phyloP scores from a whole-genome alignment of 2,329 filamentous ascomycete species.

The Gaeumannomyces sp. region DNA sequence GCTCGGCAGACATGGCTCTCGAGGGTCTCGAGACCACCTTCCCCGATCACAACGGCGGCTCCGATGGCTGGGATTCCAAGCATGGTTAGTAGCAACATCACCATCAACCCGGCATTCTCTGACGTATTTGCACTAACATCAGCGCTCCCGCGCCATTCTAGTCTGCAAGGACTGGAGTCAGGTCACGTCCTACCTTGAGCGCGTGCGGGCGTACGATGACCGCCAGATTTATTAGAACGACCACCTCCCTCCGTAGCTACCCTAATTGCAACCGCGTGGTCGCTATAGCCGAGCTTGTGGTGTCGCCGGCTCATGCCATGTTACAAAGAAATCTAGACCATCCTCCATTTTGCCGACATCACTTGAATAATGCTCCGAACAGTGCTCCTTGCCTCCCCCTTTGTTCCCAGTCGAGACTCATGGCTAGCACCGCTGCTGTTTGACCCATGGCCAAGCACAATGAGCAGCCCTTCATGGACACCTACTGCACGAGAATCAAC shows the following conservation, averaged over 20 bases:
- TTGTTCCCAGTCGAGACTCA: neutral
- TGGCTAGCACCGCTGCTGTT: neutral
- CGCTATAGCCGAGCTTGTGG: neutral
- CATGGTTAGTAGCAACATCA: slow-evolving; percentile 26
- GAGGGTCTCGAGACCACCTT: slow-evolving; percentile 41
- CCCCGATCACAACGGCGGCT: slow-evolving; percentile 38
- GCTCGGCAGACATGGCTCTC: slow-evolving; percentile 37
- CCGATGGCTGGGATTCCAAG: slow-evolving; percentile 41
- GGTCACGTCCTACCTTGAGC: slow-evolving; percentile 36
- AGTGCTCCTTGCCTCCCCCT: too few species aligned
- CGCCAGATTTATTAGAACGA: slow-evolving; percentile 33
- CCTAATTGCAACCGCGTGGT: neutral
- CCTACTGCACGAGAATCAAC: slow-evolving; percentile 8
- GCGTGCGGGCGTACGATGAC: slow-evolving; percentile 38
- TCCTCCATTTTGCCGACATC: neutral
- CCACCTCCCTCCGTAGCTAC: neutral
- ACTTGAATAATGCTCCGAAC: neutral
- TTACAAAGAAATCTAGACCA: neutral
- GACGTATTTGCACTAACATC: neutral
- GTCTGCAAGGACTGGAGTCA: slow-evolving; percentile 38
- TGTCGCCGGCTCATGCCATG: neutral
- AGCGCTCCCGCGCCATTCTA: slow-evolving; percentile 11
- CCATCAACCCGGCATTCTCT: neutral
- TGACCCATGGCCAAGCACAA: neutral
- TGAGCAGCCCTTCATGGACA: neutral